Evolutionary conservation across 2,329 filamentous ascomycete species (phyloP).

Genomic region (Fusarium sp.): DNA sequence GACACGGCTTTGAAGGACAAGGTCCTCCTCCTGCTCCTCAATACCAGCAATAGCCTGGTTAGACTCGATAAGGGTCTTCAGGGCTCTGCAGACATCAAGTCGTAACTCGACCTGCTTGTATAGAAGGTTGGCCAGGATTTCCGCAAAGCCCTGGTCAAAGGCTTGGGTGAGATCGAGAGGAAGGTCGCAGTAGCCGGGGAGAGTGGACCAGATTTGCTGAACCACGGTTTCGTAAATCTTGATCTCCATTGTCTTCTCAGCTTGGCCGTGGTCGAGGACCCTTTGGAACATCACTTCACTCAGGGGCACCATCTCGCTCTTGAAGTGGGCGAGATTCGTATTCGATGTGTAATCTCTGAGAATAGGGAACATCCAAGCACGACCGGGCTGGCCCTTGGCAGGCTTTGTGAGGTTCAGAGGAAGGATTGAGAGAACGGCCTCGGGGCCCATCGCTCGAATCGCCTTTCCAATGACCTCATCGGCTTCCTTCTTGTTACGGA

Average conservation of each 20-base stretch:
- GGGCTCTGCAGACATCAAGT: conserved; percentile 84
- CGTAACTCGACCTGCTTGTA: conserved; percentile 92
- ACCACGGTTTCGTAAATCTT: conserved; percentile 98
- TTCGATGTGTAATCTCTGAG: conserved; percentile 91
- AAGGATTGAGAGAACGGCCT: conserved; percentile 81
- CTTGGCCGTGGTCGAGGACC: conserved; percentile 82
- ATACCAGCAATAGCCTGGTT: conserved; percentile 83
- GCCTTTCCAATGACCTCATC: conserved; percentile 91
- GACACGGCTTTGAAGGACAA: conserved; percentile 82
- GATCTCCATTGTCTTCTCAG: conserved; percentile 92
- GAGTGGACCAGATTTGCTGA: conserved; percentile 91
- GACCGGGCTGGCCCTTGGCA: conserved; percentile 79
- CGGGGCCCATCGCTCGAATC: conserved; percentile 89
- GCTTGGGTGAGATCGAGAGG: conserved; percentile 80
- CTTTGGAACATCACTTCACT: conserved; percentile 91
- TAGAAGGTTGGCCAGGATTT: conserved; percentile 88
- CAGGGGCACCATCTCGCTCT: conserved; percentile 84
- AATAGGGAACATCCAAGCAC: conserved; percentile 94
- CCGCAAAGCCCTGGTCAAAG: conserved; percentile 90
- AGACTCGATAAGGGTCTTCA: conserved; percentile 90
- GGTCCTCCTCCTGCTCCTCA: conserved; percentile 74
- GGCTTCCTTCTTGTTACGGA: conserved; percentile 93
- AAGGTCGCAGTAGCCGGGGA: conserved; percentile 95
- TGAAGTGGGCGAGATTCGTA: conserved; percentile 87
- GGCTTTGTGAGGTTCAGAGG: conserved; percentile 87